Base-by-base conservation (phyloP, 1,284 basidiomycete species). In the Tranzscheliella williamsii region DNA sequence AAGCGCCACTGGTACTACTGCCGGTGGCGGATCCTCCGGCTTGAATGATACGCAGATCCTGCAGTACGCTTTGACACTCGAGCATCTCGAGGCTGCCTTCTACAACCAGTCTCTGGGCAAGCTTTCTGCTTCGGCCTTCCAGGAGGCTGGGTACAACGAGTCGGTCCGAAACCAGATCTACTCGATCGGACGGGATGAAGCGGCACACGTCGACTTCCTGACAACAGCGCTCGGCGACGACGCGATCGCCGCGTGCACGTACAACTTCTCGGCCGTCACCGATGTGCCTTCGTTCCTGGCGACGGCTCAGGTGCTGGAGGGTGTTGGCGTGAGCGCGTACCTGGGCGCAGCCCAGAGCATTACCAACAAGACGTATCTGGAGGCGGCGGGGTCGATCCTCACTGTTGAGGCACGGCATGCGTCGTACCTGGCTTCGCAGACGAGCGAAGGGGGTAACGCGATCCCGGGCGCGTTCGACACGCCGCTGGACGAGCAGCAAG, bases 341-440 rank as follows among this genome's bases (percentile, higher is more conserved):
- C 21, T 67, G 4, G 57, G 62, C 3, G 62, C 58, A 4, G 42
- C 63, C 13, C 35, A 61, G 40, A 65, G 65, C 47, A 57, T 73
- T 33, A 52, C 55, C 12, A 51, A 56, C 20, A 26, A 31, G n/a
- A 42, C 38, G 0, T 55, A 51, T 35, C 44, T 72, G 29, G 53
- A 61, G 18, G 40, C 52, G 2, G 71, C 71, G 3, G 74, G 49
- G 9, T 46, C 49, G 13, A 67, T 82, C 16, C 75, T 84, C 1
- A 76, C 80, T 2, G 82, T 81, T 20, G 81, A 80, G 24, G 78
- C 81, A 0, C 81, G 83, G 27, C 80, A 85, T n/a, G 81, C 83
- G 4, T 51, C 54, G 3, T 75, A 79, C 23, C 53, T 83, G 20
- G 81, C 81, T 54, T 38, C 54, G 8, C 61, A 58, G 44, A 51